Conservation (phyloP, 352 stramenopile species). For the Phytophthora chlamydospora region DNA sequence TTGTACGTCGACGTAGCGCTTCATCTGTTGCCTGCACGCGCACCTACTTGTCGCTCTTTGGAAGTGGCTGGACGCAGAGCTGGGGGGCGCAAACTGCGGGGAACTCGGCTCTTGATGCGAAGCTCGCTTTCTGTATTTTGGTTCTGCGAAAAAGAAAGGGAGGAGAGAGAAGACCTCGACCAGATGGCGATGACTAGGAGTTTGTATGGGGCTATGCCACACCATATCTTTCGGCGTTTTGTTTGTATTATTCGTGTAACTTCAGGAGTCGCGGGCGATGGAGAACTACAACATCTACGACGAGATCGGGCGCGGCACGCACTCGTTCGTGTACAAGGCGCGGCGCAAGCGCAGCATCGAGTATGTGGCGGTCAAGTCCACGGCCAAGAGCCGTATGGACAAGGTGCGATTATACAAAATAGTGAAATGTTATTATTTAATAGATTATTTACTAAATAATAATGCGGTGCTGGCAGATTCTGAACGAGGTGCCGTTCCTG, state of each 20-base stretch:
- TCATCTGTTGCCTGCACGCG: conserved; percentile 4
- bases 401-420: conserved; percentile 61
- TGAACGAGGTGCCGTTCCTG: conserved; percentile 90
- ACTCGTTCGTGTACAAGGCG: conserved; percentile 94
- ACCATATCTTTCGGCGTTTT: conserved; percentile 34
- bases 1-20: not conserved
- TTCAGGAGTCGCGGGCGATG: conserved; percentile 48
- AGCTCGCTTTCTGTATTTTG: conserved; percentile 19
- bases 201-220: conserved; percentile 30
- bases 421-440: conserved; percentile 4
- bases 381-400: conserved; percentile 91
- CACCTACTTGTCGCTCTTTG: conserved; percentile 21
- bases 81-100: not conserved
- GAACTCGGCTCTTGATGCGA: conserved; percentile 1
- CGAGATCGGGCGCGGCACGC: conserved; percentile 90
- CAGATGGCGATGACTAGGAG: conserved; percentile 20
- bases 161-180: conserved; percentile 19
- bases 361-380: conserved; percentile 94
- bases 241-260: conserved; percentile 1
- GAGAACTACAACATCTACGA: conserved; percentile 96
- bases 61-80: conserved; percentile 6
- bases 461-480: conserved; percentile 46
- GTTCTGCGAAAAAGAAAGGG: conserved; percentile 35
- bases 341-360: conserved; percentile 92
- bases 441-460: conserved; percentile 3